Percentiles rank a stretch among this genome's conserved stretches.
These are phyloP conservation scores for Haplosporangium gracile DNA, from an alignment of 192 early-diverging fungal species.

Conservation along the genomic window DNA sequence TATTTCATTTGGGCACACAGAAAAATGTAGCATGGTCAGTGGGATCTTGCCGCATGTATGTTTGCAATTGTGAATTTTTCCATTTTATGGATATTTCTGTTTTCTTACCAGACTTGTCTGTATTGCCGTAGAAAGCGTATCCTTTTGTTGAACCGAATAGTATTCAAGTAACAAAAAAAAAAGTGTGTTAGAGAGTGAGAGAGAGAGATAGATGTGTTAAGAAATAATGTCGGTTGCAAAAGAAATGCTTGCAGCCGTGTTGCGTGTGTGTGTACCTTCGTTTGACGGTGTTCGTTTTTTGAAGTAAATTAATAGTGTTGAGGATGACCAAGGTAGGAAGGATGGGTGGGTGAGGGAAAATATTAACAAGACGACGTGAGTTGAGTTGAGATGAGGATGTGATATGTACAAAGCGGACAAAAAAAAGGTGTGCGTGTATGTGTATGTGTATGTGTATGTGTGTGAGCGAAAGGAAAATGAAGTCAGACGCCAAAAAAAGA, in stretches of 20 bases:
- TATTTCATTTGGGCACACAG: too few species aligned
- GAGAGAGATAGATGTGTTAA: neutral
- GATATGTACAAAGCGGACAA: neutral
- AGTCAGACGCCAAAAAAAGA: too few species aligned
- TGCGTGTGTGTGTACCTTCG: neutral
- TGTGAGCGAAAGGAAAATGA: too few species aligned
- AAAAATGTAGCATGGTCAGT: too few species aligned
- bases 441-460: too few species aligned
- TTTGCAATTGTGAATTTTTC: too few species aligned
- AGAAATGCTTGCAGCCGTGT: neutral
- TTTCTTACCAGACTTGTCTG: too few species aligned
- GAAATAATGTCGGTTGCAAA: neutral
- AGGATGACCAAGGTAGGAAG: neutral
- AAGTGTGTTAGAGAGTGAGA: neutral
- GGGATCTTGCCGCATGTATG: too few species aligned
- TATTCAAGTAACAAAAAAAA: too few species aligned
- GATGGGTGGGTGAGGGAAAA: neutral
- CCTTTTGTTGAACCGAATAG: too few species aligned
- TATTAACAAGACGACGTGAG: neutral
- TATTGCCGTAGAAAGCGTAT: too few species aligned
- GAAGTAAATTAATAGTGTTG: neutral
- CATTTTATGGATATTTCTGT: too few species aligned
- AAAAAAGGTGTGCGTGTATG: neutral
- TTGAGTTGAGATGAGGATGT: neutral
- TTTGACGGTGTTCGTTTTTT: neutral